Percentiles rank a stretch among this genome's conserved stretches.
phyloP scores from a whole-genome alignment of 169 alveolate species.

The Theileria parva region DNA sequence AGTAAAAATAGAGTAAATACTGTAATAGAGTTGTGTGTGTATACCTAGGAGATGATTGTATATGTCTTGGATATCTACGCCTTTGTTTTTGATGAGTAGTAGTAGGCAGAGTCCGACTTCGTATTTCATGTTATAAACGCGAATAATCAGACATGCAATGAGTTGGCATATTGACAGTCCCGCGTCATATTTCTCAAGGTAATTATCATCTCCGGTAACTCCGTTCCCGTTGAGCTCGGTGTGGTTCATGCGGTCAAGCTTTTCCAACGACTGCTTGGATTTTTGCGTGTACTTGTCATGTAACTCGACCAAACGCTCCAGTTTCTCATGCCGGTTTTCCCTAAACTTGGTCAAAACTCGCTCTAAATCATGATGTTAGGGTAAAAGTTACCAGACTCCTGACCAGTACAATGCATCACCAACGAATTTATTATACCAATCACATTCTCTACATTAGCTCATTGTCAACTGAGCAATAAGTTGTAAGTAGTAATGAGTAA shows the following conservation, averaged over 20 bases:
- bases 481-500: neutral
- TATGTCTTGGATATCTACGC: slow-evolving; percentile 67
- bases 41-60: slow-evolving; percentile 52
- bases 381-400: slow-evolving; percentile 7
- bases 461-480: too few relatives aligned
- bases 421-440: slow-evolving; percentile 59
- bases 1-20: too few relatives aligned
- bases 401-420: slow-evolving; percentile 60
- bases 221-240: slow-evolving; percentile 48
- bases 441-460: slow-evolving; percentile 46
- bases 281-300: slow-evolving; percentile 60
- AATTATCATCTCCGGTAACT: slow-evolving; percentile 52
- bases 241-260: neutral
- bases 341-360: slow-evolving; percentile 78
- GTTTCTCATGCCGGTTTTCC: slow-evolving; percentile 75
- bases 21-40: neutral
- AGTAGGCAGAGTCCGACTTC: slow-evolving; percentile 44
- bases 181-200: slow-evolving; percentile 75
- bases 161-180: slow-evolving; percentile 79
- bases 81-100: slow-evolving; percentile 58
- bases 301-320: slow-evolving; percentile 78
- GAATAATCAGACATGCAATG: slow-evolving; percentile 69
- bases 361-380: slow-evolving; percentile 25
- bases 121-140: slow-evolving; percentile 77
- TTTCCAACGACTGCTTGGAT: slow-evolving; percentile 26